Evolutionary conservation across 345 rosid genomes (phyloP).

Genomic region (Chamaenerion angustifolium): DNA sequence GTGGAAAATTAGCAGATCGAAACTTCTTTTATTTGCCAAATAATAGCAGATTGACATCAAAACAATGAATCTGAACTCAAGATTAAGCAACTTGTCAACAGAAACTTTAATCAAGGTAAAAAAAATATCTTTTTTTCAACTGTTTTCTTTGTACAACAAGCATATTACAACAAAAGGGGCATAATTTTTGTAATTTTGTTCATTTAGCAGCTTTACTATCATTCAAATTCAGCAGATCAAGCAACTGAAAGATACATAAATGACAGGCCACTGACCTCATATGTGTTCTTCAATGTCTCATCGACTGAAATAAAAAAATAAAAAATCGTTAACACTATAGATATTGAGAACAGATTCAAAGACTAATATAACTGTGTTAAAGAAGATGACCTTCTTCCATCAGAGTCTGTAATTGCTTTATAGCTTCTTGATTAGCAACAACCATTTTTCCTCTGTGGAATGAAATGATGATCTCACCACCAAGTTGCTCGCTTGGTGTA

Average conservation of each 20-base stretch:
- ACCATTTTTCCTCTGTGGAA: constrained; percentile 19
- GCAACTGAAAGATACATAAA: neutral
- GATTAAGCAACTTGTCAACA: no score
- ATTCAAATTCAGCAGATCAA: constrained; percentile 9
- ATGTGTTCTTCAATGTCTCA: constrained; percentile 47
- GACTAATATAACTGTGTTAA: neutral
- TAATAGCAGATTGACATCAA: no score
- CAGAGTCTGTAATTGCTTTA: constrained; percentile 54
- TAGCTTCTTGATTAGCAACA: constrained; percentile 43
- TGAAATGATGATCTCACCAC: neutral
- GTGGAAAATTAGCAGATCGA: no score
- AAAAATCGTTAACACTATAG: neutral
- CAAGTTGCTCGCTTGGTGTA: neutral
- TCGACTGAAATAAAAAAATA: constrained; percentile 33
- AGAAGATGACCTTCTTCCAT: constrained; percentile 59
- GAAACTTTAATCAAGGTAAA: neutral
- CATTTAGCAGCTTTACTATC: neutral
- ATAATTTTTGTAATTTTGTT: no score
- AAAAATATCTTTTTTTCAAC: neutral
- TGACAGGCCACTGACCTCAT: constrained; percentile 43
- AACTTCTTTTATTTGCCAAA: no score
- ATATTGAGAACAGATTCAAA: constrained; percentile 9
- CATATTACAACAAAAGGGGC: no score
- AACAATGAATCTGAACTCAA: no score
- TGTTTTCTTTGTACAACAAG: no score